These are phyloP conservation scores for Fusarium sp. DNA, from an alignment of 2,329 filamentous ascomycete species.

Conservation along the genomic window DNA sequence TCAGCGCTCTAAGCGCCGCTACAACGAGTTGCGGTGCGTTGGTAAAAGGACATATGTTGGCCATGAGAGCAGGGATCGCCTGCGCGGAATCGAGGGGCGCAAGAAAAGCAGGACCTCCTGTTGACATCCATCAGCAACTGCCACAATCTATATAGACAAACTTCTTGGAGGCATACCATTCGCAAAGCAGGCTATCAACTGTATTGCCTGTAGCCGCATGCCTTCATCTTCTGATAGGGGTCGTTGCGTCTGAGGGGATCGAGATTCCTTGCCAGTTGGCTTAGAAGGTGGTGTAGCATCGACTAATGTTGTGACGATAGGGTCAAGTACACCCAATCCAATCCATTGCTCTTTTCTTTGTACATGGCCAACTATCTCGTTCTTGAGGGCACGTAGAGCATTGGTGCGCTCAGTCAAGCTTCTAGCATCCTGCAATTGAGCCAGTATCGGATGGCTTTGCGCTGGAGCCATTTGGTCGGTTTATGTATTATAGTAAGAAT, in stretches of 20 bases:
- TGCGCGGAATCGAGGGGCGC: constrained; percentile 76
- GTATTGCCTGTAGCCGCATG: constrained; percentile 80
- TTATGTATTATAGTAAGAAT: constrained; percentile 6
- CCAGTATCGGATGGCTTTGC: constrained; percentile 64
- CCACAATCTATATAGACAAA: neutral
- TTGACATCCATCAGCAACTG: constrained; percentile 33
- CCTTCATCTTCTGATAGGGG: constrained; percentile 71
- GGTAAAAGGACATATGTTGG: constrained; percentile 73
- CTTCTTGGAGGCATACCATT: constrained; percentile 70
- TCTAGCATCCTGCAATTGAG: constrained; percentile 67
- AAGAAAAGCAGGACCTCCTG: constrained; percentile 85
- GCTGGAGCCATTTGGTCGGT: constrained; percentile 63
- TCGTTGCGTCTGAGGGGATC: constrained; percentile 50
- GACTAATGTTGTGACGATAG: constrained; percentile 62
- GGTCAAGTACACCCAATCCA: constrained; percentile 73
- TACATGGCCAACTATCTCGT: constrained; percentile 88
- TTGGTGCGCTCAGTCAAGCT: constrained; percentile 64
- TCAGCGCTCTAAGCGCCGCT: constrained; percentile 79
- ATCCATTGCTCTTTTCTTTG: constrained; percentile 88
- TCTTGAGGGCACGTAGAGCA: constrained; percentile 81
- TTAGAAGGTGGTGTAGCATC: constrained; percentile 50
- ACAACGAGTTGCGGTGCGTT: constrained; percentile 75
- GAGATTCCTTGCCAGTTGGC: constrained; percentile 55
- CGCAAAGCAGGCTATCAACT: constrained; percentile 86
- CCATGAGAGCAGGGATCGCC: constrained; percentile 76